Conservation (phyloP, 495 filamentous ascomycete genomes). For the Daldinia concentrica region DNA sequence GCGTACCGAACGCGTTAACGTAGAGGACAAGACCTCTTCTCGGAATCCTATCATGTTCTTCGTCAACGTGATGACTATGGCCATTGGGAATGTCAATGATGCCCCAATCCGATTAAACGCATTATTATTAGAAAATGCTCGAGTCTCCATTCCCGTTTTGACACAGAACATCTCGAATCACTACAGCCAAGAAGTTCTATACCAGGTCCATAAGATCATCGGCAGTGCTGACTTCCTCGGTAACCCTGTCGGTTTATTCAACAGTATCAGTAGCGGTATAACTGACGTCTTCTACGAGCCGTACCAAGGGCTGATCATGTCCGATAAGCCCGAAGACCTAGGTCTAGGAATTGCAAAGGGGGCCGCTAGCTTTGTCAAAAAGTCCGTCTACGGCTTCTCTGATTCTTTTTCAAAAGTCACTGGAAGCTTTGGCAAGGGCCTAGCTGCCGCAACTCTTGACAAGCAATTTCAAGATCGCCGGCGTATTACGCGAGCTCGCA, state of each 20-base stretch:
- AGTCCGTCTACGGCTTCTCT: slow-evolving; percentile 94
- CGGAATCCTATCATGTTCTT: slow-evolving; percentile 97
- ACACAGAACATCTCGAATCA: slow-evolving; percentile 87
- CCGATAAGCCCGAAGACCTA: slow-evolving; percentile 91
- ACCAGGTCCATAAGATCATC: slow-evolving; percentile 94
- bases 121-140: slow-evolving; percentile 92
- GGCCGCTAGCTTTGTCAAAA: slow-evolving; percentile 96
- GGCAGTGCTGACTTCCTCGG: slow-evolving; percentile 98
- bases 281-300: slow-evolving; percentile 99
- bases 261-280: slow-evolving; percentile 95
- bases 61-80: slow-evolving; percentile 98
- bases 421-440: slow-evolving; percentile 93
- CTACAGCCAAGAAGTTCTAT: slow-evolving; percentile 94
- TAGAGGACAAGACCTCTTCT: slow-evolving; percentile 89
- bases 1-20: slow-evolving; percentile 94
- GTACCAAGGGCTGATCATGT: slow-evolving; percentile 97
- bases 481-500: slow-evolving; percentile 90
- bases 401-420: slow-evolving; percentile 97
- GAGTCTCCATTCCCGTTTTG: slow-evolving; percentile 85
- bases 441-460: slow-evolving; percentile 93
- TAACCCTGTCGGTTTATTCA: slow-evolving; percentile 97
- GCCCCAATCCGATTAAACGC: slow-evolving; percentile 92
- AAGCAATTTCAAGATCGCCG: slow-evolving; percentile 98
- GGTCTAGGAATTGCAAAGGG: slow-evolving; percentile 96
- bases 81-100: slow-evolving; percentile 97